Conservation (phyloP, 2,329 filamentous ascomycete species). For the Plenodomus lindquistii region DNA sequence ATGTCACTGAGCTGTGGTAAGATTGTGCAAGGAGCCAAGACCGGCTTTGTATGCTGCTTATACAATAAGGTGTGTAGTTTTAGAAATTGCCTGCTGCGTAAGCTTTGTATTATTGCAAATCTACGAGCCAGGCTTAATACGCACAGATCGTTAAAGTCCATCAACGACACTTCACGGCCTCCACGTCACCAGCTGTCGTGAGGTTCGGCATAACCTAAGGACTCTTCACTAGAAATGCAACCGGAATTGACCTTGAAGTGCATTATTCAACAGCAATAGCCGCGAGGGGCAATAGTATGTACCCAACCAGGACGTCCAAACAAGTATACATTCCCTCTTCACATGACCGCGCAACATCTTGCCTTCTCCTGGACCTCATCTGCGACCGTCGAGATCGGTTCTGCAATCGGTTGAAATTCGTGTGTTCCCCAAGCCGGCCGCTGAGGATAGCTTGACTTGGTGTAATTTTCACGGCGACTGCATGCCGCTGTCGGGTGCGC, state of each 20-base stretch:
- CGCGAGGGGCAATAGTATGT: too few species aligned
- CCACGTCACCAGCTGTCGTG: background rate
- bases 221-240: background rate
- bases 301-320: too few species aligned
- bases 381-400: background rate
- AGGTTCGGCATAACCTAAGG: background rate
- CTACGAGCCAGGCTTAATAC: background rate
- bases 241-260: background rate
- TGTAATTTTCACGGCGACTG: too few species aligned
- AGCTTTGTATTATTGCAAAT: background rate
- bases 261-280: too few species aligned
- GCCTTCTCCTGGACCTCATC: background rate
- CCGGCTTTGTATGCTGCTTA: background rate
- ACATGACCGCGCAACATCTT: background rate
- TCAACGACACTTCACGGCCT: background rate
- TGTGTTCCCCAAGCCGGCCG: background rate
- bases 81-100: background rate
- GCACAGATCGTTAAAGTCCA: background rate
- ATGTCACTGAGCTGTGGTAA: background rate
- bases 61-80: background rate
- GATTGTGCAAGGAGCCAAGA: background rate
- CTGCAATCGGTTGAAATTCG: background rate
- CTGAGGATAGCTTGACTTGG: too few species aligned
- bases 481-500: background rate
- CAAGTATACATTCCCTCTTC: too few species aligned